Conservation (phyloP, 1,139 yeast genomes). For the Zygosaccharomyces pseudobailii region DNA sequence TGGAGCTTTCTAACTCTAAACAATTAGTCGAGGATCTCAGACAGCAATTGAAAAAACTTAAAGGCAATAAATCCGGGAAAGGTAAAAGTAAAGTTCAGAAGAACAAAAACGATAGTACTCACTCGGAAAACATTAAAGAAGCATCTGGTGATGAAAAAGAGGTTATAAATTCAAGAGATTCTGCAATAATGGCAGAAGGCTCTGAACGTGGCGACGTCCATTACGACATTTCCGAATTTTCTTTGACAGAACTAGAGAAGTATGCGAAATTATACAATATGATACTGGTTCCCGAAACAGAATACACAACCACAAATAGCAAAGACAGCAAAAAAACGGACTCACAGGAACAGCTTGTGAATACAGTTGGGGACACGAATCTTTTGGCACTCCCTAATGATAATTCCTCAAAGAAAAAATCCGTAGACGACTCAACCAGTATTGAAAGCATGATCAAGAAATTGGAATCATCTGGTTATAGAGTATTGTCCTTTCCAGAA, state of each 20-base stretch:
- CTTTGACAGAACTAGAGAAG: conserved; percentile 41
- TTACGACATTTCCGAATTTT: conserved; percentile 20
- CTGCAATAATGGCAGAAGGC: conserved; percentile 9
- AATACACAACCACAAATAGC: conserved; percentile 34
- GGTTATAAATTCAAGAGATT: conserved; percentile 11
- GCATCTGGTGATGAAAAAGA: conserved; percentile 32
- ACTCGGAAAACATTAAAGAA: conserved; percentile 9
- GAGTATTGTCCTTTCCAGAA: conserved; percentile 7
- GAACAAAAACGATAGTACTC: not conserved
- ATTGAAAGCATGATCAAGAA: conserved; percentile 7
- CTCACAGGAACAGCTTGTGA: conserved; percentile 22
- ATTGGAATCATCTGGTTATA: conserved; percentile 10
- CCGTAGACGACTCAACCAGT: not conserved
- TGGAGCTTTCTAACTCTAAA: conserved; percentile 67
- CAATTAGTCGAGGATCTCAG: conserved; percentile 50
- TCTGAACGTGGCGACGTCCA: conserved; percentile 2
- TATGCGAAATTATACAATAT: conserved; percentile 50
- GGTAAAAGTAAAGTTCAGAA: not conserved
- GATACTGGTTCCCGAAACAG: conserved; percentile 46
- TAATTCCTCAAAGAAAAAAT: conserved; percentile 10
- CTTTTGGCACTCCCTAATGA: conserved; percentile 30
- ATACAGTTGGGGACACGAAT: conserved; percentile 30
- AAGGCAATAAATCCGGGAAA: not conserved
- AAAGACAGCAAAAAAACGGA: conserved; percentile 10
- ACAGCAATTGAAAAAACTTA: not conserved